phyloP scores from a whole-genome alignment of 352 stramenopile species.

The Thalassiosira mediterranea region DNA sequence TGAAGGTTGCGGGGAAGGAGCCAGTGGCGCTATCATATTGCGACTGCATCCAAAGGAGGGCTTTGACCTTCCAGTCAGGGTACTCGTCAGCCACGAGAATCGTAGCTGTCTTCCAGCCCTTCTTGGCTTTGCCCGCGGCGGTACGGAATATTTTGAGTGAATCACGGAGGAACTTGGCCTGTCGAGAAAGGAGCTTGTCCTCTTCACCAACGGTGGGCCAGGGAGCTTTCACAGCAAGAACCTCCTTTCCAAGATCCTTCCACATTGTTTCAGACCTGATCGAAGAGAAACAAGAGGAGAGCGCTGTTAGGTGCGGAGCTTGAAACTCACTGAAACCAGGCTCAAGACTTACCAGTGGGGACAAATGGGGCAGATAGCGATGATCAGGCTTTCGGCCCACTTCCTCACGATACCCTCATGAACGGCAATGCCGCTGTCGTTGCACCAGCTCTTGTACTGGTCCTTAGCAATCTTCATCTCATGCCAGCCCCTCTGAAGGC shows the following conservation, averaged over 20 bases:
- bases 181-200: slow-evolving; percentile 91
- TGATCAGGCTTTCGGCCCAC: slow-evolving; percentile 92
- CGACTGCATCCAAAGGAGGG: slow-evolving; percentile 75
- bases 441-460: slow-evolving; percentile 96
- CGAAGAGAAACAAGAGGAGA: slow-evolving; percentile 19
- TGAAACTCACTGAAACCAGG: background rate
- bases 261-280: slow-evolving; percentile 78
- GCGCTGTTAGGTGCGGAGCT: background rate
- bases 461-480: slow-evolving; percentile 98
- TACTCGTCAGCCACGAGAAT: slow-evolving; percentile 81
- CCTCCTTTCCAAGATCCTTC: slow-evolving; percentile 90
- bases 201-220: slow-evolving; percentile 89
- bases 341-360: slow-evolving; percentile 86
- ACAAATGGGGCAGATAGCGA: slow-evolving; percentile 95
- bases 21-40: slow-evolving; percentile 58
- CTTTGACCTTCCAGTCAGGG: slow-evolving; percentile 78
- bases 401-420: slow-evolving; percentile 91
- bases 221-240: slow-evolving; percentile 89
- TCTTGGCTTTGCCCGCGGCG: slow-evolving; percentile 91
- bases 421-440: slow-evolving; percentile 86
- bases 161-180: slow-evolving; percentile 92
- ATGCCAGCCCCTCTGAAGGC: slow-evolving; percentile 97
- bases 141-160: slow-evolving; percentile 90
- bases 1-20: slow-evolving; percentile 64
- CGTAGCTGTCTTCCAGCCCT: slow-evolving; percentile 78